Evolutionary conservation across 495 filamentous ascomycete genomes (phyloP).

Genomic region (Glarea lozoyensis): DNA sequence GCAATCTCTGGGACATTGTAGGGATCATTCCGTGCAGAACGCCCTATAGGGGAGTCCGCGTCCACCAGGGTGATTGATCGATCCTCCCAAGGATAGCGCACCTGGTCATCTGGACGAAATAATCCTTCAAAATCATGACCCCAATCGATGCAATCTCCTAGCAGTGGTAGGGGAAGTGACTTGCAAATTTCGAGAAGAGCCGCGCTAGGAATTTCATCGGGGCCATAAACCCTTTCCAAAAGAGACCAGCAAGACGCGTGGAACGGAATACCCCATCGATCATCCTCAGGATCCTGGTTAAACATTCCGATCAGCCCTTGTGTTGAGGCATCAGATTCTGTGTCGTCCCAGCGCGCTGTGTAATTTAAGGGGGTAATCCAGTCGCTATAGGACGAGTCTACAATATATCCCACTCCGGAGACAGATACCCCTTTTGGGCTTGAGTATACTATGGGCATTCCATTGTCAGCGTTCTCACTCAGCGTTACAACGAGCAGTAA

Average conservation of each 20-base stretch:
- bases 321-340: conserved; percentile 1
- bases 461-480: not conserved
- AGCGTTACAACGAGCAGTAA: not conserved
- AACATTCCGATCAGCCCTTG: conserved; percentile 3
- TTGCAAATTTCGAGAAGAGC: conserved; percentile 6
- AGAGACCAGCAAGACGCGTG: conserved; percentile 10
- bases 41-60: not conserved
- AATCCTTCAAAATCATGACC: conserved; percentile 7
- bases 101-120: conserved; percentile 5
- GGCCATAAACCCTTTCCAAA: conserved; percentile 6
- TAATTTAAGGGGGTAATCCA: conserved; percentile 1
- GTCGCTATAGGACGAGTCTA: not conserved
- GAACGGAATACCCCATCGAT: conserved; percentile 5
- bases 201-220: conserved; percentile 1
- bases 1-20: conserved; percentile 9
- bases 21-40: conserved; percentile 2
- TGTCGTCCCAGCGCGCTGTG: conserved; percentile 8
- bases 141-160: conserved; percentile 3
- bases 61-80: conserved; percentile 7
- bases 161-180: conserved; percentile 4
- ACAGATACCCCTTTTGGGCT: not conserved
- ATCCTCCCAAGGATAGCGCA: conserved; percentile 10
- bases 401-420: not conserved
- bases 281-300: conserved; percentile 4
- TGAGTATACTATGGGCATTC: not conserved